These are phyloP conservation scores for Dacryopinax spathularia DNA, from an alignment of 768 basidiomycete species.

Conservation along the genomic window DNA sequence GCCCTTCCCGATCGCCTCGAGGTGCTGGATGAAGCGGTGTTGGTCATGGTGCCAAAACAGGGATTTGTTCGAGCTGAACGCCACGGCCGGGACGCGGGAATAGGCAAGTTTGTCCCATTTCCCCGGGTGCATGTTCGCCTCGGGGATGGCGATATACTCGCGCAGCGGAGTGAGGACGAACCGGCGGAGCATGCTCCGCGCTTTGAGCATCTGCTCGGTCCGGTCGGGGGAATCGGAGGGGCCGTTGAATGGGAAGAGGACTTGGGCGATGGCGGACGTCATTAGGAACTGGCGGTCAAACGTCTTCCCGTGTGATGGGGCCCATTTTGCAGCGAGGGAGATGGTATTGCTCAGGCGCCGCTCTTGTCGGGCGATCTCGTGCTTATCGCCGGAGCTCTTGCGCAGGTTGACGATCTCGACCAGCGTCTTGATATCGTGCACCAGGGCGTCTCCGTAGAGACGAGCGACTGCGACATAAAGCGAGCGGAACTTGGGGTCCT, in stretches of 20 bases:
- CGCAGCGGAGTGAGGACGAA: slow-evolving; percentile 49
- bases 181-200: slow-evolving; percentile 45
- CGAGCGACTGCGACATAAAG: slow-evolving; percentile 50
- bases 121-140: slow-evolving; percentile 47
- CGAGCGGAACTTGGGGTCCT: slow-evolving; percentile 40
- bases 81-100: slow-evolving; percentile 42
- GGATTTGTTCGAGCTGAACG: slow-evolving; percentile 45
- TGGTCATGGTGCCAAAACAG: slow-evolving; percentile 46
- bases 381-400: slow-evolving; percentile 13
- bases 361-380: slow-evolving; percentile 10
- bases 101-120: slow-evolving; percentile 47
- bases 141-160: slow-evolving; percentile 32
- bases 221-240: slow-evolving; percentile 12
- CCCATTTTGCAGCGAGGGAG: slow-evolving; percentile 56
- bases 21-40: slow-evolving; percentile 40
- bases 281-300: slow-evolving; percentile 56
- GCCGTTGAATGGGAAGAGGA: slow-evolving; percentile 32
- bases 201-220: slow-evolving; percentile 18
- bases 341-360: slow-evolving; percentile 29
- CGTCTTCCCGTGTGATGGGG: slow-evolving; percentile 41
- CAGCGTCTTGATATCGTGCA: slow-evolving; percentile 34
- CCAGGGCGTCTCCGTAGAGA: slow-evolving; percentile 41
- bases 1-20: slow-evolving; percentile 42
- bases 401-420: slow-evolving; percentile 23
- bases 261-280: slow-evolving; percentile 43